Evolutionary conservation across 345 rosid genomes (phyloP).

Genomic region (Turritis glabra): DNA sequence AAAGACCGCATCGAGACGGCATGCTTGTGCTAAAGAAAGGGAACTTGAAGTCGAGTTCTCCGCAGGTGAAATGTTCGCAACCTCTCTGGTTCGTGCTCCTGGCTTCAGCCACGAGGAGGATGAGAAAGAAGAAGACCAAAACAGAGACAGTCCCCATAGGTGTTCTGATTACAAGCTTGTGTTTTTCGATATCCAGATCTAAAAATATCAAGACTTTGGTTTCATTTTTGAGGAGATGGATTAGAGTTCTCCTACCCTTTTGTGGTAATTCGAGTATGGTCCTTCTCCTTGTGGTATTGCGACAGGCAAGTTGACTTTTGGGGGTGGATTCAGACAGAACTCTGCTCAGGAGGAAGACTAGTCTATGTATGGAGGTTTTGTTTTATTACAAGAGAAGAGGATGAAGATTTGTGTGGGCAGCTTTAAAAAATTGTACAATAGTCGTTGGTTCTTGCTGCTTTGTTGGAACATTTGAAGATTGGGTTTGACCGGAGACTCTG

Average conservation of each 20-base stretch:
- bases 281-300: conserved; percentile 5
- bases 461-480: conserved; percentile 12
- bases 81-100: background rate
- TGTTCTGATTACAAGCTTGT: conserved; percentile 16
- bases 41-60: conserved; percentile 9
- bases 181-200: conserved; percentile 24
- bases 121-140: conserved; percentile 23
- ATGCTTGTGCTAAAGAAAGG: conserved; percentile 31
- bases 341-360: conserved; percentile 11
- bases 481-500: conserved; percentile 38
- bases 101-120: conserved; percentile 13
- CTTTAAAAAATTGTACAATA: conserved; percentile 18
- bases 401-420: conserved; percentile 15
- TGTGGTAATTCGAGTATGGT: conserved; percentile 11
- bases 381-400: conserved; percentile 18
- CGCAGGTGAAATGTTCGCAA: conserved; percentile 38
- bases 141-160: conserved; percentile 29
- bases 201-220: conserved; percentile 16
- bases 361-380: conserved; percentile 5
- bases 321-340: conserved; percentile 16
- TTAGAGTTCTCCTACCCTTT: conserved; percentile 4
- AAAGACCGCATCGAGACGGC: conserved; percentile 37
- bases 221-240: background rate
- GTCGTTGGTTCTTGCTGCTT: conserved; percentile 34
- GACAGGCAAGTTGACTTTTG: conserved; percentile 37